Evolutionary conservation across 2,329 filamentous ascomycete genomes (phyloP), one percentile per base, ranked within the genome.

Genomic region (Chaetomium globosum): DNA sequence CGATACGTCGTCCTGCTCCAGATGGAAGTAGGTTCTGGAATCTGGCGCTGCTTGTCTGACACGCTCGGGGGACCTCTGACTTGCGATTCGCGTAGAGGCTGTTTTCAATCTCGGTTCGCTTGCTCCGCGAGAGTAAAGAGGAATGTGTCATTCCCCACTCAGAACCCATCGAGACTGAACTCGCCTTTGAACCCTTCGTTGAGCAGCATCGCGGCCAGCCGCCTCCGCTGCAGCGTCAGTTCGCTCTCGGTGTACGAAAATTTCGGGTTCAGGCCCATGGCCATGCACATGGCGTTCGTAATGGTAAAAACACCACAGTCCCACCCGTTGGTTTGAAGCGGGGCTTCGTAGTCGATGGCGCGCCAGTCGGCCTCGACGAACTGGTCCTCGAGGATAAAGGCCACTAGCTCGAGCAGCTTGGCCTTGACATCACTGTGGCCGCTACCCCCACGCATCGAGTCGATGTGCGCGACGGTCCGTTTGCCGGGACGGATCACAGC

Each of bases 231-330:
- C 58, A 81, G 75, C 1, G 80, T 78, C 81, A 91, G 85, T 62
- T 89, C 83, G 0, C 74, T 68, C 43, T 83, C 76, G 1, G 75
- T 70, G 65, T 89, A 87, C 3, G 74, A 74, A 63, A 79, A 76
- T n/a, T 76, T 74, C 2, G 85, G 83, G 65, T 81, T 81, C 21
- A 87, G 69, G 1, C 84, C 84, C 36, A 87, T 72, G 0, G 83
- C 80, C 43, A 87, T 71, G 63, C 87, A 90, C 56, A 92, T 83
- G 19, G 85, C 87, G 72, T 93, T 94, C 21, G 90, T 85, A 69
- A 91, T 86, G 16, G 88, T 85, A 74, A 92, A 91, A 3, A 92
- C 85, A n/a, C 91, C 91, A 70, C 91, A 93, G 74, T 93, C 91
- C 72, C 84, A 86, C 1, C 83, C 83, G 72, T 93, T 93, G 30